Percentiles rank a stretch among this genome's conserved stretches.
phyloP scores from a whole-genome alignment of 345 rosid species.

The Boechera stricta region DNA sequence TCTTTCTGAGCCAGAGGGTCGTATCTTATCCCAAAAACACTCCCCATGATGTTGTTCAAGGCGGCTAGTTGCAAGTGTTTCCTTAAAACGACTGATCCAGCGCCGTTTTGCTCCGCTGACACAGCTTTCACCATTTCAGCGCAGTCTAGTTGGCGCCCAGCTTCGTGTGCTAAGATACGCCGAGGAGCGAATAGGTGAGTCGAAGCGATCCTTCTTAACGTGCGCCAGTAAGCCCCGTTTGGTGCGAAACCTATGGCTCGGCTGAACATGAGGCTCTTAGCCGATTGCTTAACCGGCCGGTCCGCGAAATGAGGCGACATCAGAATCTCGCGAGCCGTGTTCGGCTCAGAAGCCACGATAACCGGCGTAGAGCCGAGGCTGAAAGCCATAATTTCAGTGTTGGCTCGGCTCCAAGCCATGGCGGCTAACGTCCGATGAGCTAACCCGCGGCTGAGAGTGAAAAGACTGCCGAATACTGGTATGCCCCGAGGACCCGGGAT shows the following conservation, averaged over 20 bases:
- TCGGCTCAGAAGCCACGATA: conserved; percentile 74
- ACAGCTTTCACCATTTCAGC: conserved; percentile 54
- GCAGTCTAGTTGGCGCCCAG: conserved; percentile 63
- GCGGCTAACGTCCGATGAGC: conserved; percentile 75
- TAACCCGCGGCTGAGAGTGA: conserved; percentile 65
- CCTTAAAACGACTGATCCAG: conserved; percentile 58
- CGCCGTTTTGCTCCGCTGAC: conserved; percentile 47
- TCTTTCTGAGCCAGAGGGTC: conserved; percentile 38
- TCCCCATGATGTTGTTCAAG: conserved; percentile 81
- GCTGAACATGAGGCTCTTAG: conserved; percentile 74
- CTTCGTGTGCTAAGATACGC: conserved; percentile 69
- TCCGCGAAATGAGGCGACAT: conserved; percentile 71
- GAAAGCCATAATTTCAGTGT: conserved; percentile 75
- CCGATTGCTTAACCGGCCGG: conserved; percentile 90
- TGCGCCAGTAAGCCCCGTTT: conserved; percentile 85
- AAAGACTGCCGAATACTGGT: conserved; percentile 78
- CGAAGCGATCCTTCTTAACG: conserved; percentile 70
- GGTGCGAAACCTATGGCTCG: conserved; percentile 97
- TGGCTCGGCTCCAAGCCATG: conserved; percentile 55
- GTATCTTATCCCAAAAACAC: conserved; percentile 82
- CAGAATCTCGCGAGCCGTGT: conserved; percentile 72
- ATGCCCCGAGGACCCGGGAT: conserved; percentile 80
- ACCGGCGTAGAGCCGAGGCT: conserved; percentile 80
- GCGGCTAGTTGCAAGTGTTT: conserved; percentile 77
- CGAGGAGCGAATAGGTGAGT: conserved; percentile 75